phyloP scores from a whole-genome alignment of 2,329 filamentous ascomycete species.

The Mycosphaerella sp. region DNA sequence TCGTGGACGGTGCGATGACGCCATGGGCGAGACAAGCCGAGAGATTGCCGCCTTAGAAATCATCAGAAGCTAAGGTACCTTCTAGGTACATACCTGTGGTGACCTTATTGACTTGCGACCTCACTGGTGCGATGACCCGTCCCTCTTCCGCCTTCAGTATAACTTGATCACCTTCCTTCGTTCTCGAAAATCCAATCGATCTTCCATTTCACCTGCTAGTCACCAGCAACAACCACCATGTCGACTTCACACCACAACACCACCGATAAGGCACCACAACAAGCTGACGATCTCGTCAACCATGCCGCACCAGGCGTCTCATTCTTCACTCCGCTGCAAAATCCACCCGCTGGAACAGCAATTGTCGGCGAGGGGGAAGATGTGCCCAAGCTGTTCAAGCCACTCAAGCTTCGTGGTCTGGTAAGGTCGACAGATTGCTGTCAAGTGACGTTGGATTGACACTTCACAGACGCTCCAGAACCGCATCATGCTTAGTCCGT shows the following conservation, averaged over 20 bases:
- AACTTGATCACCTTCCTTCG: not conserved
- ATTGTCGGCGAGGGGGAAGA: constrained; percentile 42
- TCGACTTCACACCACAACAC: constrained; percentile 31
- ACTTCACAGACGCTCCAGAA: constrained; percentile 18
- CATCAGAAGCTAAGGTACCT: not conserved
- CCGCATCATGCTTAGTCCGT: constrained; percentile 56
- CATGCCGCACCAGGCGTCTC: constrained; percentile 39
- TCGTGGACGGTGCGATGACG: constrained; percentile 1
- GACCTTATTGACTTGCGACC: not conserved
- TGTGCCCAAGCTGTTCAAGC: constrained; percentile 55
- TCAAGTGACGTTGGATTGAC: not conserved
- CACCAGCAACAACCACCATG: constrained; percentile 8
- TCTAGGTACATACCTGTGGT: too few relatives aligned
- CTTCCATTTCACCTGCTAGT: not conserved
- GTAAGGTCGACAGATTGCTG: not conserved
- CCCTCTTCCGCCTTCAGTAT: not conserved
- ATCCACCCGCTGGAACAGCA: constrained; percentile 44
- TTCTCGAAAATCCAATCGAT: not conserved
- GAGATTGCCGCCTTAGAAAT: constrained; percentile 6
- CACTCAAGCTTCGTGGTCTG: constrained; percentile 52
- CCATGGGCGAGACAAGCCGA: not conserved
- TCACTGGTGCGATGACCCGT: not conserved
- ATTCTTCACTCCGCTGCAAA: constrained; percentile 45
- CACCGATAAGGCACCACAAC: constrained; percentile 11
- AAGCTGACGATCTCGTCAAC: constrained; percentile 33